Evolutionary conservation across 2,329 filamentous ascomycete genomes (phyloP).

Genomic region (Fusarium haematococcum): DNA sequence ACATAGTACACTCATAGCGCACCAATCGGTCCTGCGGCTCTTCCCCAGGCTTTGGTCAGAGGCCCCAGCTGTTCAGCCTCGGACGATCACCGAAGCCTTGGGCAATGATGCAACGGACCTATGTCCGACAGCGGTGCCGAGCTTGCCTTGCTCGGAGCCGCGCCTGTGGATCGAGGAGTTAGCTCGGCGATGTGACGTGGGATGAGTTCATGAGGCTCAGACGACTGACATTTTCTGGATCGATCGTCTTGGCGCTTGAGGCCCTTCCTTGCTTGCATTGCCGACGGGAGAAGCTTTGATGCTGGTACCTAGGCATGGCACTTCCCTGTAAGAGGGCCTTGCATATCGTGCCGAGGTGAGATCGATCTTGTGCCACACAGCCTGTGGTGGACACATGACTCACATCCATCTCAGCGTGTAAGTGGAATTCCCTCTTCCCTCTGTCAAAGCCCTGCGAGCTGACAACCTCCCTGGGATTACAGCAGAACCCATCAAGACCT

Average conservation of each 20-base stretch:
- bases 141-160: conserved; percentile 4
- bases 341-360: not conserved
- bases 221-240: not conserved
- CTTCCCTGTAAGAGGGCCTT: not conserved
- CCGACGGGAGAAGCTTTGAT: not conserved
- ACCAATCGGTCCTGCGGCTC: conserved; percentile 25
- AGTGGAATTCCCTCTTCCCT: not conserved
- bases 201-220: not conserved
- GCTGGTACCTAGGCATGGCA: not conserved
- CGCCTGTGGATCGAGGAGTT: not conserved
- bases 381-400: not conserved
- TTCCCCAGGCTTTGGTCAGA: conserved; percentile 6
- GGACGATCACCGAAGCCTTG: conserved; percentile 25
- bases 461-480: not conserved
- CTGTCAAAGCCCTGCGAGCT: not conserved
- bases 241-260: not conserved
- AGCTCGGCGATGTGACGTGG: conserved; percentile 10
- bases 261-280: not conserved
- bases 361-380: not conserved
- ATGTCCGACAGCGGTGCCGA: conserved; percentile 14
- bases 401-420: not conserved
- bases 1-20: not conserved
- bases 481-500: conserved; percentile 5
- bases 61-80: conserved; percentile 18
- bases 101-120: not conserved